Evolutionary conservation across 371 early-diverging fungal species (phyloP).

Genomic region (Basidiobolus heterosporus): DNA sequence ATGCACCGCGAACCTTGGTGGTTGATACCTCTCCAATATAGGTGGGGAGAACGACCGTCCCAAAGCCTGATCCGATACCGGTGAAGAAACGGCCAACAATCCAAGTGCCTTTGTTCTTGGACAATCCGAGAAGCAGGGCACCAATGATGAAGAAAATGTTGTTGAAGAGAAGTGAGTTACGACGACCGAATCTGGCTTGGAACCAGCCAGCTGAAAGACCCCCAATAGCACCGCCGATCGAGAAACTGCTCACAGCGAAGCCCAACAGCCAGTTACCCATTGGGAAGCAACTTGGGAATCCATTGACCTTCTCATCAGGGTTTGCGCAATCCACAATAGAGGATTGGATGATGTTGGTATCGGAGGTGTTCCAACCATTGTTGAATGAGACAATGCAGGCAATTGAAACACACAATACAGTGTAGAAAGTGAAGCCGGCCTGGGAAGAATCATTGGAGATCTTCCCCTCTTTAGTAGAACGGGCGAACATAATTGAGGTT

Average conservation of each 20-base stretch:
- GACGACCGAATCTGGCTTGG: conserved; percentile 43
- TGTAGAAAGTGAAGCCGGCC: background rate
- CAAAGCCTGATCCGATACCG: conserved; percentile 69
- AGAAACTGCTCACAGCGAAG: conserved; percentile 45
- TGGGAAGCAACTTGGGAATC: background rate
- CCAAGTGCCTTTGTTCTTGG: conserved; percentile 41
- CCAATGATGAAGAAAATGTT: conserved; percentile 46
- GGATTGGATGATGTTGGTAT: conserved; percentile 2
- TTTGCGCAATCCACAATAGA: background rate
- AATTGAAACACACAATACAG: background rate
- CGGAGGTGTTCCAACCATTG: conserved; percentile 2
- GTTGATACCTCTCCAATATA: conserved; percentile 76
- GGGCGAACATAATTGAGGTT: no score
- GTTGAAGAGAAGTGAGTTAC: conserved; percentile 41
- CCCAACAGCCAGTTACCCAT: background rate
- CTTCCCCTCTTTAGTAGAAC: no score
- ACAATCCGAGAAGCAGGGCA: conserved; percentile 32
- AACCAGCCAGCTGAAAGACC: conserved; percentile 39
- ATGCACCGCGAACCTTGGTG: conserved; percentile 42
- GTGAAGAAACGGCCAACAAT: conserved; percentile 63
- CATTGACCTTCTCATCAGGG: no score
- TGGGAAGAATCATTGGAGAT: background rate
- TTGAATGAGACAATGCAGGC: conserved; percentile 3
- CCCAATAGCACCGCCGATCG: conserved; percentile 57
- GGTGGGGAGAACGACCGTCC: conserved; percentile 55